Evolutionary conservation across 495 filamentous ascomycete genomes (phyloP).

Genomic region (Penicillium pulvis): DNA sequence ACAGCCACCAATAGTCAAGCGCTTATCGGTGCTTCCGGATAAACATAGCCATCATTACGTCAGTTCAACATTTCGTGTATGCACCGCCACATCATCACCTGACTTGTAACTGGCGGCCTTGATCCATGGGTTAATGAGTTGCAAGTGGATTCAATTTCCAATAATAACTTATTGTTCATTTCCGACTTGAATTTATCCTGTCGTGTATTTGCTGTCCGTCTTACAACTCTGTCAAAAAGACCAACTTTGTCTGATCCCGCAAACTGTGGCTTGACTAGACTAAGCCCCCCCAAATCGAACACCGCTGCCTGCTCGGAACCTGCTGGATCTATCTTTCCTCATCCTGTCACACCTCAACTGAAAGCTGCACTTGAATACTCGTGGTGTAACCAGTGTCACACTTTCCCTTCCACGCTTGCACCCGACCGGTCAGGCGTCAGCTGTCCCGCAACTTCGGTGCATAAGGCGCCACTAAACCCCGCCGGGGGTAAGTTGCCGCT

Average conservation of each 20-base stretch:
- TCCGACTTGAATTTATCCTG: neutral
- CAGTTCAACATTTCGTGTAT: conserved; percentile 5
- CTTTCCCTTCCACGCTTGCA: conserved; percentile 18
- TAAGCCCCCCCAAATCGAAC: conserved; percentile 13
- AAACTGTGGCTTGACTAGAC: conserved; percentile 11
- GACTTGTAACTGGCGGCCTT: neutral
- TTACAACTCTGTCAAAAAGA: neutral
- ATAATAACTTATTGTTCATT: conserved; percentile 14
- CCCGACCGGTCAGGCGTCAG: conserved; percentile 29
- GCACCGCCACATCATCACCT: conserved; percentile 24
- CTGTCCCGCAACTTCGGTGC: conserved; percentile 24
- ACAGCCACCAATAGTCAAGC: neutral
- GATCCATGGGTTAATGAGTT: conserved; percentile 23
- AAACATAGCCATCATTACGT: conserved; percentile 26
- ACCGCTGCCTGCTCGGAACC: conserved; percentile 28
- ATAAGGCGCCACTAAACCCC: conserved; percentile 35
- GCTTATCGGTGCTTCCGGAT: neutral
- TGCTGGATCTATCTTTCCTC: conserved; percentile 11
- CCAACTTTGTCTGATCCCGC: neutral
- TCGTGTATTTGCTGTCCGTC: neutral
- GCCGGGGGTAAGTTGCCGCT: conserved; percentile 32
- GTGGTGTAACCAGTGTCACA: conserved; percentile 24
- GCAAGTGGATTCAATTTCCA: conserved; percentile 23
- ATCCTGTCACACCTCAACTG: conserved; percentile 15
- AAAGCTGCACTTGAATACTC: conserved; percentile 13